A percentile compares a stretch with the other conserved stretches of the same genome.
Conservation (phyloP, 2,329 filamentous ascomycete species). For the Huntiella savannae region DNA sequence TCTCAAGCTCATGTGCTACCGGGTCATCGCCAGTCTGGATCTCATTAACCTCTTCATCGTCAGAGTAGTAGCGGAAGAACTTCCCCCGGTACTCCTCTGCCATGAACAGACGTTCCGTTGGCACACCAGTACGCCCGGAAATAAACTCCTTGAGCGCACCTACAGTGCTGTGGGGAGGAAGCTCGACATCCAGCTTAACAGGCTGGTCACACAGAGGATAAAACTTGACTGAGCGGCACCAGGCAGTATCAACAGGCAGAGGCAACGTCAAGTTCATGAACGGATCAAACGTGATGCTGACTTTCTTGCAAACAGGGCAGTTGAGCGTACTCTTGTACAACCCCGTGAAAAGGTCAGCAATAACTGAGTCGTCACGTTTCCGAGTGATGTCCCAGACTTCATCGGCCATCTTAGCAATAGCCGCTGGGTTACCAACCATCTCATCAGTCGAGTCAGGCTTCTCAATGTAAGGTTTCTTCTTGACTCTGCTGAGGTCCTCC, state of each 20-base stretch:
- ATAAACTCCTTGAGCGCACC: slow-evolving; percentile 50
- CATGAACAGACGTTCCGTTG: slow-evolving; percentile 48
- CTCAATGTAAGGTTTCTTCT: slow-evolving; percentile 92
- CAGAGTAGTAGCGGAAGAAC: slow-evolving; percentile 74
- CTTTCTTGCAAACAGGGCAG: slow-evolving; percentile 77
- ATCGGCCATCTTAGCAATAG: slow-evolving; percentile 68
- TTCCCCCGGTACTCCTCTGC: slow-evolving; percentile 67
- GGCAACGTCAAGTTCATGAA: slow-evolving; percentile 90
- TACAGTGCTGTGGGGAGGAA: slow-evolving; percentile 57
- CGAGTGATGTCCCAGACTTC: slow-evolving; percentile 85
- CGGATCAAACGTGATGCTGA: slow-evolving; percentile 96
- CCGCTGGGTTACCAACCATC: slow-evolving; percentile 66
- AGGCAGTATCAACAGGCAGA: slow-evolving; percentile 69
- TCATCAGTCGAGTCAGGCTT: slow-evolving; percentile 96
- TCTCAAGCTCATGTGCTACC: slow-evolving; percentile 59
- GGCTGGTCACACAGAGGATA: slow-evolving; percentile 56
- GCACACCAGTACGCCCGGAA: slow-evolving; percentile 47
- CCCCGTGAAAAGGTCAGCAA: slow-evolving; percentile 87
- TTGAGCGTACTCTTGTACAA: slow-evolving; percentile 97
- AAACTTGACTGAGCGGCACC: slow-evolving; percentile 56
- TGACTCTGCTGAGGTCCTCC: slow-evolving; percentile 83
- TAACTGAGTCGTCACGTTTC: slow-evolving; percentile 80
- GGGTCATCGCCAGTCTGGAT: slow-evolving; percentile 48
- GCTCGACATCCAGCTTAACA: slow-evolving; percentile 55
- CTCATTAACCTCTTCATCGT: slow-evolving; percentile 51